Percentiles rank a stretch among this genome's conserved stretches.
Conservation (phyloP, 352 stramenopile species). For the Aphanomyces stellatus region DNA sequence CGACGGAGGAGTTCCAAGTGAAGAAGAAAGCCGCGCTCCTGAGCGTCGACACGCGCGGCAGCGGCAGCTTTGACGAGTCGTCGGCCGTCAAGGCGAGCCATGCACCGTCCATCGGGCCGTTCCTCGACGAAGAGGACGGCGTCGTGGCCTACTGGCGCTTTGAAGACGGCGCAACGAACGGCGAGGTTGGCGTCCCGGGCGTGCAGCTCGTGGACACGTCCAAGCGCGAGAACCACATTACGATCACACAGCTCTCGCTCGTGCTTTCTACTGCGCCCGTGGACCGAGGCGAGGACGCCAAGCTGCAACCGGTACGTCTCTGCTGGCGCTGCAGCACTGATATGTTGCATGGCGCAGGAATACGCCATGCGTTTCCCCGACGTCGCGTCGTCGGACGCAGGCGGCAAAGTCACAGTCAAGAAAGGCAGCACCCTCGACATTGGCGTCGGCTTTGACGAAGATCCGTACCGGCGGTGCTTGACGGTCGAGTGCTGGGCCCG, state of each 20-base stretch:
- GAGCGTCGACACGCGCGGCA: not conserved
- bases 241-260: conserved; percentile 40
- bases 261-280: conserved; percentile 54
- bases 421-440: conserved; percentile 59
- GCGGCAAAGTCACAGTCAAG: conserved; percentile 42
- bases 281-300: conserved; percentile 58
- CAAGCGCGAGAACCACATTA: conserved; percentile 71
- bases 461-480: conserved; percentile 69
- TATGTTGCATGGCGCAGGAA: conserved; percentile 25
- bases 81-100: conserved; percentile 20
- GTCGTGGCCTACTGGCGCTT: conserved; percentile 83
- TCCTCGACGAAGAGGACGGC: conserved; percentile 75
- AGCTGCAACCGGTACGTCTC: conserved; percentile 29
- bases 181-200: conserved; percentile 1
- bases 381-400: not conserved
- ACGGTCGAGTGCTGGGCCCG: conserved; percentile 64
- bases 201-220: conserved; percentile 68
- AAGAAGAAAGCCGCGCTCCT: conserved; percentile 4
- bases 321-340: not conserved
- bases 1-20: conserved; percentile 46
- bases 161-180: conserved; percentile 51
- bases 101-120: conserved; percentile 63
- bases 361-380: conserved; percentile 53
- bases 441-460: conserved; percentile 60
- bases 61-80: not conserved